A percentile compares a stretch with the other conserved stretches of the same genome.
phyloP scores from a whole-genome alignment of 495 filamentous ascomycete species.

The Hypoxylon fuscum region DNA sequence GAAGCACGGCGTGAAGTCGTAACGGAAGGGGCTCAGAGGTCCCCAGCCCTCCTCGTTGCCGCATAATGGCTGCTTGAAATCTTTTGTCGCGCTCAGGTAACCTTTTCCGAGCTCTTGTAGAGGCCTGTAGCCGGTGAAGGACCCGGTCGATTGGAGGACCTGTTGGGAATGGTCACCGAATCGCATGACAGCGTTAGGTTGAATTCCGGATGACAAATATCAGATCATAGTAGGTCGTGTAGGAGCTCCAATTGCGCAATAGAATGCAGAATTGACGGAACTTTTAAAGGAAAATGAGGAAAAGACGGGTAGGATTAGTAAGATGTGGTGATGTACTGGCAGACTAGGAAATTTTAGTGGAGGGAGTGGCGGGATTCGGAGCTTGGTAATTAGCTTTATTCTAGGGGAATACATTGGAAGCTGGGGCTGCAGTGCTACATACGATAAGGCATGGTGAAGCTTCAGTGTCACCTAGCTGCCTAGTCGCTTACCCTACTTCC shows the following conservation, averaged over 20 bases:
- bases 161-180: conserved; percentile 51
- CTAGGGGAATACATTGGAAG: not conserved
- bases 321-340: conserved; percentile 37
- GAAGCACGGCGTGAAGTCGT: conserved; percentile 97
- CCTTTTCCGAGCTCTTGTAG: conserved; percentile 51
- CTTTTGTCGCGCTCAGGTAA: conserved; percentile 55
- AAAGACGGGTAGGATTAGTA: conserved; percentile 20
- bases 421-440: not conserved
- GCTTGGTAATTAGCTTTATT: conserved; percentile 24
- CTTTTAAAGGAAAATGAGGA: conserved; percentile 20
- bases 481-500: not conserved
- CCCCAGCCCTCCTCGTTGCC: conserved; percentile 94
- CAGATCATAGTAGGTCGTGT: conserved; percentile 42
- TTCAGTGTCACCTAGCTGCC: too few species aligned
- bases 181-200: conserved; percentile 42
- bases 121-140: conserved; percentile 60
- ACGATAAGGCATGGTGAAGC: too few species aligned
- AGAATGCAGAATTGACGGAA: conserved; percentile 35
- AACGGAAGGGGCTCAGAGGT: conserved; percentile 81
- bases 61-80: conserved; percentile 74
- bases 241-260: conserved; percentile 42
- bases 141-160: conserved; percentile 59
- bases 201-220: conserved; percentile 36
- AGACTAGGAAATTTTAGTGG: conserved; percentile 22
- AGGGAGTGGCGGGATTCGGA: conserved; percentile 23